Evolutionary conservation across 305 asterid species (phyloP), one percentile per base, ranked within the genome.

Genomic region (Fraxinus ornus): DNA sequence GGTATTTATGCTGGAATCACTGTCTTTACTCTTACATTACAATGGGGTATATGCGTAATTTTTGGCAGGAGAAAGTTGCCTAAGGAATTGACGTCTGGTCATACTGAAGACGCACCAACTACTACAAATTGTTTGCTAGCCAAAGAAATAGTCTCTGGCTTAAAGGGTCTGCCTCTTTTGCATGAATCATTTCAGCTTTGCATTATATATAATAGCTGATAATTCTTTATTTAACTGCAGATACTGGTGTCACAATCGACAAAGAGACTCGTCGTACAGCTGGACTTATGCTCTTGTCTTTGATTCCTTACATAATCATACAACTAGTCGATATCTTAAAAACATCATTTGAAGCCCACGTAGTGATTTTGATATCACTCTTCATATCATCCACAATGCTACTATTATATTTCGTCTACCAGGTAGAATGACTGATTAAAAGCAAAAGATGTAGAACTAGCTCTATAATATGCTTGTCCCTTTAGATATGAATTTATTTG

Each of bases 1-100:
- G 94, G 93, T 2, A 84, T 90, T 12, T 89, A 86, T 15, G 89
- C 91, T 4, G 96, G 96, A 71, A 88, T 87, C 57, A 92, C 92
- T 0, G 91, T 92, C n/a, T 86, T 91, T 36, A 85, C 85, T 33
- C 93, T 91, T 2, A 91, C 93, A 0, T 21, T 88, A 9, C 90
- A 89, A 7, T 89, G 94, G 94, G 92, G 91, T 39, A 74, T 82
- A 39, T 89, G 92, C 41, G 83, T 89, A 0, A 83, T 88, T 8
- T 81, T 83, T 30, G 91, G 86, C 3, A 81, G 86, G 49, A 82
- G 81, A 83, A 79, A 85, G 12, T 78, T 88, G 79, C 81, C 12
- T 32, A 1, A 13, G 49, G 80, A 75, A 35, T 19, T 85, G 12
- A 74, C 8, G 3, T 37, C 85, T 0, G 49, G 83, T 30, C 24